Conservation (phyloP, 2,329 filamentous ascomycete genomes). For the Calonectria pauciramosa region DNA sequence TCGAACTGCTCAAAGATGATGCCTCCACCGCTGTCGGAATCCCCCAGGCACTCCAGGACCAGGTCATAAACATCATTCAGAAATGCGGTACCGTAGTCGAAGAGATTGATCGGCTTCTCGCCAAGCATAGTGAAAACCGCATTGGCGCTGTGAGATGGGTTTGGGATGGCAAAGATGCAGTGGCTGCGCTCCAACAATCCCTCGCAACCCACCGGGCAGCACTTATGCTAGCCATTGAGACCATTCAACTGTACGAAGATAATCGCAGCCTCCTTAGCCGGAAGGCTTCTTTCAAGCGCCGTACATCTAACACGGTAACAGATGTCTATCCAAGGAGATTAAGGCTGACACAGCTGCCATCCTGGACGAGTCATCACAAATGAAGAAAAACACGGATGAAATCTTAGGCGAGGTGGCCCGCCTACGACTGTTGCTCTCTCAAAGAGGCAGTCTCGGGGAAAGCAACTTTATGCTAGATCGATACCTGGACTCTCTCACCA, state of each 20-base stretch:
- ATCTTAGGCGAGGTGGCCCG: conserved; percentile 1
- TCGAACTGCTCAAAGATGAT: conserved; percentile 5
- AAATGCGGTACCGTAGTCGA: background rate
- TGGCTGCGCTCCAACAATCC: background rate
- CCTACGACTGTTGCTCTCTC: background rate
- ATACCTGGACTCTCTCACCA: background rate
- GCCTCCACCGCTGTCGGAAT: background rate
- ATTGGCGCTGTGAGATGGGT: background rate
- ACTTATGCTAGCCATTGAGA: background rate
- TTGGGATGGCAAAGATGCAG: conserved; percentile 7
- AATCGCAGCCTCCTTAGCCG: background rate
- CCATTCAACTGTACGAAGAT: background rate
- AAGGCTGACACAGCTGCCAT: conserved; percentile 3
- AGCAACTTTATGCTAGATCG: background rate
- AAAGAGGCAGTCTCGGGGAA: background rate
- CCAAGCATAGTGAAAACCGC: background rate
- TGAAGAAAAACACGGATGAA: background rate
- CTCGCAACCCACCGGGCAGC: background rate
- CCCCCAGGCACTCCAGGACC: background rate
- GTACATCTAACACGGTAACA: background rate
- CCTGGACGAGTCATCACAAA: background rate
- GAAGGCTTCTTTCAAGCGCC: background rate
- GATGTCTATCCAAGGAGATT: background rate
- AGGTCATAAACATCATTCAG: background rate
- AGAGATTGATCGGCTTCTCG: background rate